Base-by-base conservation (phyloP, 306 rosid species). In the Luffa aegyptiaca region DNA sequence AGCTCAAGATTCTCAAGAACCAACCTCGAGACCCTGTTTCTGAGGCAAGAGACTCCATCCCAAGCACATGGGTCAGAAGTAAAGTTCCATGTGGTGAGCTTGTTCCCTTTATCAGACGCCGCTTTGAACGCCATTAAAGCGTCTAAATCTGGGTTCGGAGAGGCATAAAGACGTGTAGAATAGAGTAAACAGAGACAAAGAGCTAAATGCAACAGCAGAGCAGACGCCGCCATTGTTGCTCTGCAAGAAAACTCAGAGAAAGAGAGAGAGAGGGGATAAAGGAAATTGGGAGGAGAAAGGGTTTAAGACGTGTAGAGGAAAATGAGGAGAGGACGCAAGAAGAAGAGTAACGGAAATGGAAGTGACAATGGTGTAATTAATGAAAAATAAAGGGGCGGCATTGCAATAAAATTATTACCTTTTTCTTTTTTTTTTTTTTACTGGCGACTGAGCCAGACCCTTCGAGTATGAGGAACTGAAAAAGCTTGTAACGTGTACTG, bases 1-100 rank as follows among this genome's bases (percentile, higher is more conserved):
- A 94, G 96, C 73, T 84, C 71, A 26, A 90, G 92, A 77, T 74
- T 33, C 58, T 94, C 91, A 57, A 94, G 97, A 35, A 94, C 88
- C 21, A 94, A 93, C 11, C 88, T 83, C 0, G 96, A 84, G 82
- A 94, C 94, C 8, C 96, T 84, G 86, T 83, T 69, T 9, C 71
- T 82, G 53, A 86, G 81, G 77, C 98, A 94, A 26, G 88, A 83
- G 57, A 92, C 87, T 31, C 94, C 96, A 58, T 78, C 2, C 90
- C 91, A 94, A 56, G 84, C 16, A 81, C 98, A 94, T 1, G 85
- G 91, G 70, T 81, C n/a, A 9, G 88, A 66, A 83, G 83, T 78
- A 17, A 86, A 77, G 93, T 85, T 92, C 98, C 98, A 94, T 11
- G 76, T 13, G 6, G 89, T 12, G 70, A 94, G 96, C 65, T 45